Evolutionary conservation across 2,329 filamentous ascomycete genomes (phyloP), one percentile per base, ranked within the genome.

Genomic region (Arthrobotrys megalospora): DNA sequence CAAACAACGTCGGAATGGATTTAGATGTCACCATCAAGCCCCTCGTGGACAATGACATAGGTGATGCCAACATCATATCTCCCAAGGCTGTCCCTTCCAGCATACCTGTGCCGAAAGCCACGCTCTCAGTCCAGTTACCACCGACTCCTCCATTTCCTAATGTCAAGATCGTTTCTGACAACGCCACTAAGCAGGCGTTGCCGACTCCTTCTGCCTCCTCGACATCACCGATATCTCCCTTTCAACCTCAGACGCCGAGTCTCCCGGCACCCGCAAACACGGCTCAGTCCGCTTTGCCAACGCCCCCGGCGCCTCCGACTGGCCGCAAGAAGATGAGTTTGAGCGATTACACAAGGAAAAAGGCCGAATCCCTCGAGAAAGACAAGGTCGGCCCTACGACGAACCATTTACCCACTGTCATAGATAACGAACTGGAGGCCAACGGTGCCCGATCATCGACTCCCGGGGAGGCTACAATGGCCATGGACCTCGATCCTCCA

Each of bases 401-500:
- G 14, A 72, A 50, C n/a, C 43, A 24, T 43, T 32, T 72, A 12
- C 19, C 43, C 34, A 14, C 75, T 10, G 50, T 66, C 8, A 12
- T 38, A n/a, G 75, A 78, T 52, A 28, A 21, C 14, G 67, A 78
- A 55, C 21, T 12, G 8, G 73, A 78, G 8, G 34, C 47, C 12
- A 72, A 72, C 24, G 70, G 70, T 24, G 38, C 43, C n/a, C 64
- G 32, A 12, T 32, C 41, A 10, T 41, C 11, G 12, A 14, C 34
- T 21, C 38, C 45, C 2, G 34, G 34, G 34, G 67, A 77, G 11
- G 14, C 52, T 53, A 53, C 43, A 11, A 52, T 28, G 7, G 43
- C 47, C 6, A 78, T 78, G 75, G 75, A 78, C 47, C 21, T 78
- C n/a, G 75, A 78, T 43, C 43, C 67, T 67, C 67, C 75, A 19